A percentile compares a stretch with the other conserved stretches of the same genome.
Evolutionary conservation across 768 basidiomycete genomes (phyloP).

Genomic region (Zangia roseola): DNA sequence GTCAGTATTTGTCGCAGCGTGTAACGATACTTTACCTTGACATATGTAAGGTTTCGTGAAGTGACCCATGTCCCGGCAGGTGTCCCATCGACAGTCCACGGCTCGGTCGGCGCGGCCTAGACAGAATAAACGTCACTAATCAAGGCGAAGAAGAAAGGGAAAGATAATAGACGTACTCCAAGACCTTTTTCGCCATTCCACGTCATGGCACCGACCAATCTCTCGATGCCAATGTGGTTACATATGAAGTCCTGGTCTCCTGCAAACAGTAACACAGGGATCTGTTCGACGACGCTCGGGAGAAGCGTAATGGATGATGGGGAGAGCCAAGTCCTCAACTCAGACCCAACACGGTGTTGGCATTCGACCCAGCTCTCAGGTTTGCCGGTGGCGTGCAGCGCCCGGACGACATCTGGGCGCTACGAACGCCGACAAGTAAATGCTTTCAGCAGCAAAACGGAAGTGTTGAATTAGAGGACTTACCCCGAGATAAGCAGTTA

Average conservation of each 20-base stretch:
- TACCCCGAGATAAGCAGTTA: conserved; percentile 81
- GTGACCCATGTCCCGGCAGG: conserved; percentile 91
- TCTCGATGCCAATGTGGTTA: conserved; percentile 90
- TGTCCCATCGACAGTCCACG: conserved; percentile 72
- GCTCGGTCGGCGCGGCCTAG: conserved; percentile 65
- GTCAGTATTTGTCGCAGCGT: background rate
- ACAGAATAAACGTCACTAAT: background rate
- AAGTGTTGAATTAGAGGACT: conserved; percentile 29
- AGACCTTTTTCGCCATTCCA: conserved; percentile 89
- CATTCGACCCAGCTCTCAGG: conserved; percentile 90
- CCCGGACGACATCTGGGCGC: conserved; percentile 76
- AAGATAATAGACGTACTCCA: conserved; percentile 53
- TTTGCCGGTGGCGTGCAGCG: conserved; percentile 79
- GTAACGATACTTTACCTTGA: conserved; percentile 54
- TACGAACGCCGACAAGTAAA: conserved; percentile 30
- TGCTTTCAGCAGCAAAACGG: background rate
- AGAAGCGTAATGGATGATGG: conserved; percentile 74
- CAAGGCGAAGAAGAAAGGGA: background rate
- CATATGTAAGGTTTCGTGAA: conserved; percentile 89
- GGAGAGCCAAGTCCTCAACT: conserved; percentile 55
- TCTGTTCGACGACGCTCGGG: conserved; percentile 72
- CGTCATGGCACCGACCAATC: conserved; percentile 73
- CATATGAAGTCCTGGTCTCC: conserved; percentile 97
- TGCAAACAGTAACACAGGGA: conserved; percentile 87
- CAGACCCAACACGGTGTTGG: conserved; percentile 56